A percentile compares a stretch with the other conserved stretches of the same genome.
Evolutionary conservation across 1,139 yeast species (phyloP).

Genomic region (Hyphopichia wangnamkhiaoensis): DNA sequence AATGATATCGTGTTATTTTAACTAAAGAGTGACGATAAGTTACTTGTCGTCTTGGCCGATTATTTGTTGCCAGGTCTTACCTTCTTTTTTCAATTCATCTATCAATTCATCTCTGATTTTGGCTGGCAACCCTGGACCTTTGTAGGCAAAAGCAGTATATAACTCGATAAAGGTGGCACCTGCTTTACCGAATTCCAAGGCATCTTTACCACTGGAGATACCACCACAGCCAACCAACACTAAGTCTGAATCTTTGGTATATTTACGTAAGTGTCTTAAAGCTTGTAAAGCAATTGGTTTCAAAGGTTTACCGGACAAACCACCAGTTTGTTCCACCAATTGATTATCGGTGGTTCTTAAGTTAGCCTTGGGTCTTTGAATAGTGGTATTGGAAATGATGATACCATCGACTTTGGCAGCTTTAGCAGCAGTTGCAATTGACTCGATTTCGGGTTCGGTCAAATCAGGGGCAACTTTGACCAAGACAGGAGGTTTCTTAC

Average conservation of each 20-base stretch:
- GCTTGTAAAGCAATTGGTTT: conserved; percentile 79
- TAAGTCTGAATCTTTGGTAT: conserved; percentile 69
- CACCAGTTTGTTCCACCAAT: conserved; percentile 68
- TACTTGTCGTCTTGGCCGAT: conserved; percentile 55
- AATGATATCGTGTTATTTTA: too few relatives aligned
- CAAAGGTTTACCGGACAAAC: conserved; percentile 89
- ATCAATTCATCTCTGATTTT: conserved; percentile 76
- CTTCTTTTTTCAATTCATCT: conserved; percentile 65
- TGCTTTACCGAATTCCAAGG: conserved; percentile 86
- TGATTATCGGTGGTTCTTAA: conserved; percentile 49
- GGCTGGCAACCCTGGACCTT: conserved; percentile 86
- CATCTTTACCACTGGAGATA: conserved; percentile 80
- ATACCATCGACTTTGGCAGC: conserved; percentile 84
- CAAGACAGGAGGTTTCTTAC: conserved; percentile 67
- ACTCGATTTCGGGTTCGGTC: conserved; percentile 74
- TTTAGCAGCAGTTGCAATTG: conserved; percentile 82
- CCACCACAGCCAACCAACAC: conserved; percentile 96
- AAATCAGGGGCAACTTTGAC: conserved; percentile 96
- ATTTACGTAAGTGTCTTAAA: conserved; percentile 64
- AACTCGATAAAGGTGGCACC: conserved; percentile 88
- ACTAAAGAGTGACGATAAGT: too few relatives aligned
- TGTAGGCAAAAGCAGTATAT: conserved; percentile 89
- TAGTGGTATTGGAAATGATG: conserved; percentile 88
- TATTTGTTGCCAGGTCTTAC: conserved; percentile 81
- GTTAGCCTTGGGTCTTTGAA: conserved; percentile 63